Conservation (phyloP, 2,329 filamentous ascomycete species). For the Colletotrichum liaoningense region DNA sequence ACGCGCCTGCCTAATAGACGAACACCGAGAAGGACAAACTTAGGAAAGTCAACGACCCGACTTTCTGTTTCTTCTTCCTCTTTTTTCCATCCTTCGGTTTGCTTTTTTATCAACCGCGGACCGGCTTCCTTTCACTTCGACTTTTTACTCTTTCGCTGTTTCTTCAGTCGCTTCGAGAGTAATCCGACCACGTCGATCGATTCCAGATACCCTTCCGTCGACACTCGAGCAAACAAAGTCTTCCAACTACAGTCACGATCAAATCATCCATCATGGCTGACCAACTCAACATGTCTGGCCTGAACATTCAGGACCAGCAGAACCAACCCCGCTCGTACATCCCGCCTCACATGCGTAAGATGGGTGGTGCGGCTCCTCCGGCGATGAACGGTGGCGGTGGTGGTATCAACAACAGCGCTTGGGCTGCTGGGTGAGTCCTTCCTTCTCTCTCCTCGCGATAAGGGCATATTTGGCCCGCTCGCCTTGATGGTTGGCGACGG, state of each 20-base stretch:
- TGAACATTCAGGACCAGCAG: slow-evolving; percentile 68
- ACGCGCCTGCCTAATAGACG: slow-evolving; percentile 43
- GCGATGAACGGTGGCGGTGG: slow-evolving; percentile 49
- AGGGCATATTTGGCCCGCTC: neutral
- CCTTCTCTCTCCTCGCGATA: slow-evolving; percentile 15
- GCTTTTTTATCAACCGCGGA: slow-evolving; percentile 34
- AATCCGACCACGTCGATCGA: slow-evolving; percentile 26
- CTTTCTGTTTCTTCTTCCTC: slow-evolving; percentile 43
- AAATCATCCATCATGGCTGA: slow-evolving; percentile 75
- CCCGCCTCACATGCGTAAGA: slow-evolving; percentile 83
- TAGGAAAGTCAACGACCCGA: slow-evolving; percentile 39
- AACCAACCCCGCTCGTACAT: slow-evolving; percentile 77
- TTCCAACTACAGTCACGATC: slow-evolving; percentile 32
- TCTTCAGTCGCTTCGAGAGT: slow-evolving; percentile 45
- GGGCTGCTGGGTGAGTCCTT: slow-evolving; percentile 59
- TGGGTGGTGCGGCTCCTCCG: slow-evolving; percentile 51
- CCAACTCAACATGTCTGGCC: slow-evolving; percentile 84
- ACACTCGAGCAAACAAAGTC: slow-evolving; percentile 9
- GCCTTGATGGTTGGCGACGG: neutral
- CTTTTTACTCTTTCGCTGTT: slow-evolving; percentile 17
- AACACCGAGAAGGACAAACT: slow-evolving; percentile 42
- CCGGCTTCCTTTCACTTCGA: slow-evolving; percentile 37
- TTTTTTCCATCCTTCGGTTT: slow-evolving; percentile 35
- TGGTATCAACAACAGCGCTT: slow-evolving; percentile 64
- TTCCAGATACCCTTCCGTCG: slow-evolving; percentile 30